Percentiles rank a stretch among this genome's conserved stretches.
These are phyloP conservation scores for Leccinum subgranulosum DNA, from an alignment of 768 basidiomycete genomes.

Conservation along the genomic window DNA sequence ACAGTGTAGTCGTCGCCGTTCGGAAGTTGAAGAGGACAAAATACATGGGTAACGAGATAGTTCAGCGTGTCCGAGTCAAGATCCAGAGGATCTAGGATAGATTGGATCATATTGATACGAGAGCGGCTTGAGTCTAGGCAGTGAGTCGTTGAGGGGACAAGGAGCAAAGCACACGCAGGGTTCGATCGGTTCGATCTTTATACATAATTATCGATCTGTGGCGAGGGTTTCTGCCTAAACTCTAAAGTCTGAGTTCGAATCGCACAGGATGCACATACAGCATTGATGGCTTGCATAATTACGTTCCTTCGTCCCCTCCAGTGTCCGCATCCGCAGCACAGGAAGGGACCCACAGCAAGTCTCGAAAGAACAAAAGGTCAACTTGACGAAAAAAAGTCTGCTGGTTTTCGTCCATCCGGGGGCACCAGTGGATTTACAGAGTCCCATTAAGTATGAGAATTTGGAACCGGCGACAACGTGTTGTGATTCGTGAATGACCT, in stretches of 20 bases:
- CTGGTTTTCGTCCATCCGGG: too few relatives aligned
- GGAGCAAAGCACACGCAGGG: not conserved
- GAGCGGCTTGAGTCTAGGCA: not conserved
- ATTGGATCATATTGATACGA: not conserved
- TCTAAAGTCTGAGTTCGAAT: not conserved
- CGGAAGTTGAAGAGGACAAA: constrained; percentile 39
- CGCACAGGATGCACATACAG: not conserved
- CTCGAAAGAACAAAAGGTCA: too few relatives aligned
- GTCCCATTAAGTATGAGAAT: too few relatives aligned
- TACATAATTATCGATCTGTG: not conserved
- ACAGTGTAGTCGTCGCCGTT: constrained; percentile 27
- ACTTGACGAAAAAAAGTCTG: too few relatives aligned
- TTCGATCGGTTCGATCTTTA: not conserved
- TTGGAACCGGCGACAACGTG: not conserved
- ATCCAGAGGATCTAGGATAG: not conserved
- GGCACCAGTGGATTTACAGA: too few relatives aligned
- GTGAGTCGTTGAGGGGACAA: not conserved
- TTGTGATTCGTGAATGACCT: not conserved
- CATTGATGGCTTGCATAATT: too few relatives aligned
- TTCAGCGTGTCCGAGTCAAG: not conserved
- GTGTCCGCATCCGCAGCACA: too few relatives aligned
- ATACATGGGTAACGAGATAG: constrained; percentile 39
- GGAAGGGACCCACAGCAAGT: too few relatives aligned
- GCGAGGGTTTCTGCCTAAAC: not conserved
- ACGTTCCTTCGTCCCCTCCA: too few relatives aligned